A percentile compares a stretch with the other conserved stretches of the same genome.
Evolutionary conservation across 1,284 basidiomycete genomes (phyloP).

Genomic region (Mycosarcoma mackinlayi): DNA sequence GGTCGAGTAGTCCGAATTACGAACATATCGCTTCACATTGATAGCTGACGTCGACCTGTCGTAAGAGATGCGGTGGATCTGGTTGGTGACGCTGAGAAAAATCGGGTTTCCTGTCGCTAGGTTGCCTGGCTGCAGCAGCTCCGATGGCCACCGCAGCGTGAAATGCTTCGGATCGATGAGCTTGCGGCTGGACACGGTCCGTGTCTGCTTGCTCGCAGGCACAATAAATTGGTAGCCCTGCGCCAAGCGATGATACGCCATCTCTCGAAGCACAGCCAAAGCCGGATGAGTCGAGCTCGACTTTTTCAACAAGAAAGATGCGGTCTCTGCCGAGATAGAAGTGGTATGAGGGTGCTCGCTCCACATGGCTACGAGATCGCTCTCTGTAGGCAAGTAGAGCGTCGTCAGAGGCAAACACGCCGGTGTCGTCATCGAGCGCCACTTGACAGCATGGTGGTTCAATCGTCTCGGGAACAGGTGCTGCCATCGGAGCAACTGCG

Average conservation of each 20-base stretch:
- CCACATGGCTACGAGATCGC: conserved; percentile 62
- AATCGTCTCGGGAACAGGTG: conserved; percentile 81
- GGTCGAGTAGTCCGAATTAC: conserved; percentile 76
- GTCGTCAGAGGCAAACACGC: conserved; percentile 89
- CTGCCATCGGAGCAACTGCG: conserved; percentile 74
- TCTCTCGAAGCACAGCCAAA: conserved; percentile 82
- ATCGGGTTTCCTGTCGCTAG: conserved; percentile 73
- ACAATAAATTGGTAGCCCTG: conserved; percentile 96
- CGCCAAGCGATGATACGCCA: conserved; percentile 88
- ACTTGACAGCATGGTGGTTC: conserved; percentile 90
- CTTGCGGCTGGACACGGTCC: conserved; percentile 37
- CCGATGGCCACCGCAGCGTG: conserved; percentile 60
- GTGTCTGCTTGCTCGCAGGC: conserved; percentile 32
- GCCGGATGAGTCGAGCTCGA: conserved; percentile 77
- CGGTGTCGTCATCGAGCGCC: conserved; percentile 78
- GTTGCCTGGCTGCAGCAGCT: conserved; percentile 66
- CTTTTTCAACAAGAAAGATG: conserved; percentile 64
- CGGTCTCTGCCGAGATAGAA: conserved; percentile 61
- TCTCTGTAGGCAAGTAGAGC: conserved; percentile 71
- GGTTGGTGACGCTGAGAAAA: conserved; percentile 92
- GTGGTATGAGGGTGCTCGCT: conserved; percentile 66
- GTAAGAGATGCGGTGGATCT: conserved; percentile 91
- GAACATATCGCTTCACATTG: conserved; percentile 86
- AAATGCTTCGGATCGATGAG: conserved; percentile 51
- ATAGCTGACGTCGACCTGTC: conserved; percentile 81